Conservation (phyloP, 306 rosid genomes). For the Datisca glomerata region DNA sequence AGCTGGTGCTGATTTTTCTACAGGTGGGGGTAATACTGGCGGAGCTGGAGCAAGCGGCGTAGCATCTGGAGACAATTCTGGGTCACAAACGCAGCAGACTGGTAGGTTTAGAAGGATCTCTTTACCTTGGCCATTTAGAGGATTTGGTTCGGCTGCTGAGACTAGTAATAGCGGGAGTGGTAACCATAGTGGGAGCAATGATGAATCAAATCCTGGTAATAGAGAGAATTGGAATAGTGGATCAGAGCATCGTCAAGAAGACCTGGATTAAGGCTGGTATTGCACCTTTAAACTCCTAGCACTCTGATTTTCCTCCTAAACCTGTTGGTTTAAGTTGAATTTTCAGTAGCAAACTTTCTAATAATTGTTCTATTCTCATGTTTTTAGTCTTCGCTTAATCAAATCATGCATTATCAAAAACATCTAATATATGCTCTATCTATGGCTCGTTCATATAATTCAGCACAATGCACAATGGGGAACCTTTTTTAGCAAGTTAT, state of each 20-base stretch:
- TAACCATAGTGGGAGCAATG: slow-evolving; percentile 24
- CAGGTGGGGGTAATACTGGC: slow-evolving; percentile 16
- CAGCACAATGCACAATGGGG: no score
- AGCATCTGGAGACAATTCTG: slow-evolving; percentile 19
- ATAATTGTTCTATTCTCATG: no score
- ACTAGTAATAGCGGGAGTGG: slow-evolving; percentile 52
- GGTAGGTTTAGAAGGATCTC: slow-evolving; percentile 51
- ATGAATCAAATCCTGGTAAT: slow-evolving; percentile 44
- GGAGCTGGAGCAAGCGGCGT: slow-evolving; percentile 15
- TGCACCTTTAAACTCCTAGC: slow-evolving; percentile 16
- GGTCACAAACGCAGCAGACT: slow-evolving; percentile 16
- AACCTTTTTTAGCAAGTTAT: no score
- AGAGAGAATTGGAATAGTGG: slow-evolving; percentile 55
- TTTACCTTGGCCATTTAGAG: slow-evolving; percentile 51
- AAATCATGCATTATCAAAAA: no score
- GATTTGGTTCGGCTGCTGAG: slow-evolving; percentile 38
- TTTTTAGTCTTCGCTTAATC: no score
- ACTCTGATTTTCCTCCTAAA: slow-evolving; percentile 12
- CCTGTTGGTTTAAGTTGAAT: slow-evolving; percentile 4
- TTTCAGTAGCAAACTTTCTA: slow-evolving; percentile 4
- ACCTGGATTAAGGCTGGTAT: slow-evolving; percentile 61
- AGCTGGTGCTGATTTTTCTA: slow-evolving; percentile 15
- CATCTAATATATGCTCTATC: no score
- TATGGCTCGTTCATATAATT: no score
- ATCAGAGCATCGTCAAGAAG: slow-evolving; percentile 84